phyloP scores from a whole-genome alignment of 1,139 yeast genomes.

The Diutina ranongensis region DNA sequence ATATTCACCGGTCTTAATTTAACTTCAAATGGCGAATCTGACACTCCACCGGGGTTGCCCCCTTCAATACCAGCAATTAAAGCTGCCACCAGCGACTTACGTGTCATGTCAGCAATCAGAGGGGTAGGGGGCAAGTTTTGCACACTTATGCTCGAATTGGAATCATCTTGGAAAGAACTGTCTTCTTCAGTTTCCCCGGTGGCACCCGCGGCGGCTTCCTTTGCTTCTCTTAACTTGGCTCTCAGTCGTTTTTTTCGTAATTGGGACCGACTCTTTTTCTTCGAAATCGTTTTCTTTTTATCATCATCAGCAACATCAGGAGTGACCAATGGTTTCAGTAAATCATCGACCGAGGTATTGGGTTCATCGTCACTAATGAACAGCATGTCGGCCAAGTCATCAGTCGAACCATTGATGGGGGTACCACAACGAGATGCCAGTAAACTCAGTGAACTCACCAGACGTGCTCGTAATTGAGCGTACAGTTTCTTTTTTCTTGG shows the following conservation, averaged over 20 bases:
- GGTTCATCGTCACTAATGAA: conserved; percentile 3
- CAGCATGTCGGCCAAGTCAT: conserved; percentile 4
- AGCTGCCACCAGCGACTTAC: conserved; percentile 3
- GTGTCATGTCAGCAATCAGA: neutral
- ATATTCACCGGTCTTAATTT: conserved; percentile 2
- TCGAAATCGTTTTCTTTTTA: neutral
- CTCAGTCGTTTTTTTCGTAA: conserved; percentile 5
- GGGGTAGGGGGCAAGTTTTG: conserved; percentile 4
- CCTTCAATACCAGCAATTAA: conserved; percentile 4
- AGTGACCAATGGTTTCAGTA: neutral
- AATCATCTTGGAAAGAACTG: neutral
- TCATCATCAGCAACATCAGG: neutral
- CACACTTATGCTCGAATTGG: neutral
- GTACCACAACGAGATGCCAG: neutral
- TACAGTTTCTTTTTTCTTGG: neutral
- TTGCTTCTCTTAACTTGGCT: conserved; percentile 4
- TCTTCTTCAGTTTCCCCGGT: neutral
- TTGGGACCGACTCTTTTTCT: conserved; percentile 3
- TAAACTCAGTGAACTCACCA: neutral
- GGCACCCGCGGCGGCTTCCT: conserved; percentile 1
- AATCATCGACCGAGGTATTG: neutral
- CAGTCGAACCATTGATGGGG: neutral
- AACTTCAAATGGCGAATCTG: neutral
- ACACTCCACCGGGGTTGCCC: neutral
- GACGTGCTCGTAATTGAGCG: neutral